Evolutionary conservation across 495 filamentous ascomycete genomes (phyloP).

Genomic region (Podospora anserina): DNA sequence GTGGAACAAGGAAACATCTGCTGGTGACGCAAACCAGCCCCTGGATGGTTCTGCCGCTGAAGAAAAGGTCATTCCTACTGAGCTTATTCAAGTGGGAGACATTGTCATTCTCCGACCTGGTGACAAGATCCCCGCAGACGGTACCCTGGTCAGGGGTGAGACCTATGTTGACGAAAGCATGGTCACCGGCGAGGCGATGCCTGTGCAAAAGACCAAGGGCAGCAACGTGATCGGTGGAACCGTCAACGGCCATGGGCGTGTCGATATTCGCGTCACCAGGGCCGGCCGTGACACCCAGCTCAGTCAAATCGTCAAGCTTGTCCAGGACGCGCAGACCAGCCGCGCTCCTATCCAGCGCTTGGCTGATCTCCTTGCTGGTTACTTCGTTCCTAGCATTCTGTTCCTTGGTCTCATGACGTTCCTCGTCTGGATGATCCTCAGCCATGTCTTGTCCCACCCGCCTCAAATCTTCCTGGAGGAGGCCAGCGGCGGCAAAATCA

Average conservation of each 20-base stretch:
- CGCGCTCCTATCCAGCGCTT: slow-evolving; percentile 92
- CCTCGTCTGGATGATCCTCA: slow-evolving; percentile 89
- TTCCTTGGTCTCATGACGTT: slow-evolving; percentile 82
- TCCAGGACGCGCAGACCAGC: slow-evolving; percentile 93
- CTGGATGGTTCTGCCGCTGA: slow-evolving; percentile 60
- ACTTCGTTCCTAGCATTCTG: slow-evolving; percentile 90
- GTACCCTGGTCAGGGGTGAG: slow-evolving; percentile 79
- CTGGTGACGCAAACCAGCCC: slow-evolving; percentile 45
- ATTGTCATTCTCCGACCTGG: slow-evolving; percentile 90
- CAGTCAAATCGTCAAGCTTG: slow-evolving; percentile 94
- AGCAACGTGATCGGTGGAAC: slow-evolving; percentile 87
- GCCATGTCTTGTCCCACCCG: slow-evolving; percentile 73
- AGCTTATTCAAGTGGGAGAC: slow-evolving; percentile 91
- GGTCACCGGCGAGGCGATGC: slow-evolving; percentile 96
- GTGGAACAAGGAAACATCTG: slow-evolving; percentile 53
- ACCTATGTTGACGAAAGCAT: slow-evolving; percentile 96
- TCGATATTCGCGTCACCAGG: slow-evolving; percentile 91
- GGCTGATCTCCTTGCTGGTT: slow-evolving; percentile 87
- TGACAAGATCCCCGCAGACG: slow-evolving; percentile 96
- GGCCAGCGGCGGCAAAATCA: slow-evolving; percentile 78
- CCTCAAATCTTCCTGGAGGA: slow-evolving; percentile 85
- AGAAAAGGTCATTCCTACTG: slow-evolving; percentile 82
- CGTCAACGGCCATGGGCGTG: slow-evolving; percentile 85
- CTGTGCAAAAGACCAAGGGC: slow-evolving; percentile 81
- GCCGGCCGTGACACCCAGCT: slow-evolving; percentile 94